These are phyloP conservation scores for Salix udensis DNA, from an alignment of 345 rosid genomes.

Conservation along the genomic window DNA sequence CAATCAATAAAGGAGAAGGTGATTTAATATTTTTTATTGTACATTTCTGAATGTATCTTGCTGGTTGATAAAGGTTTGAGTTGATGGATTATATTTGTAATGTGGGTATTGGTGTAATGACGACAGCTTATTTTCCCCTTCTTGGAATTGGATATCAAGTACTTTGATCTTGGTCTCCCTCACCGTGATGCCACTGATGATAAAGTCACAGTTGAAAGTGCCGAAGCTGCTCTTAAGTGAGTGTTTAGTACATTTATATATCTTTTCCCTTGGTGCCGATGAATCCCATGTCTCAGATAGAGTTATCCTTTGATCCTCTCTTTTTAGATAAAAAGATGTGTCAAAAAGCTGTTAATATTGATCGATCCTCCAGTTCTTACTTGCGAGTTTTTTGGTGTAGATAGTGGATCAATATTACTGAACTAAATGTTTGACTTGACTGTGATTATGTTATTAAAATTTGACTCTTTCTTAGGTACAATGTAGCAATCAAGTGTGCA, in stretches of 20 bases:
- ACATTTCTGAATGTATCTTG: no score
- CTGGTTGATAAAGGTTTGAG: neutral
- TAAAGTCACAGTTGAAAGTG: conserved; percentile 20
- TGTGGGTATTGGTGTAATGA: neutral
- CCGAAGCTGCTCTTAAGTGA: conserved; percentile 24
- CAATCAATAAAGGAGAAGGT: conserved; percentile 96
- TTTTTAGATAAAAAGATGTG: neutral
- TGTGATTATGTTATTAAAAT: neutral
- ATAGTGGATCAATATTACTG: neutral
- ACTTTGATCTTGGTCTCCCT: conserved; percentile 23
- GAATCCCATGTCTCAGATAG: neutral
- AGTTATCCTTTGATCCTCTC: neutral
- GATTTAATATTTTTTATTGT: neutral
- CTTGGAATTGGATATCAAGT: conserved; percentile 19
- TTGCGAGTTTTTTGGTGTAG: neutral
- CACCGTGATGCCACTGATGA: conserved; percentile 27
- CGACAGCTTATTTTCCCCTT: conserved; percentile 23
- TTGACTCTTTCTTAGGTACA: conserved; percentile 10
- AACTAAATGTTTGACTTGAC: neutral
- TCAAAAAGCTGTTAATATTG: neutral
- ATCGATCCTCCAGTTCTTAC: neutral
- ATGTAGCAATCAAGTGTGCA: conserved; percentile 25
- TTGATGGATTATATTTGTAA: neutral
- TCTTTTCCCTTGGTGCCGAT: neutral
- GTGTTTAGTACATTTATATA: neutral